Conservation (phyloP, 768 basidiomycete genomes). For the Kwoniella europaea region DNA sequence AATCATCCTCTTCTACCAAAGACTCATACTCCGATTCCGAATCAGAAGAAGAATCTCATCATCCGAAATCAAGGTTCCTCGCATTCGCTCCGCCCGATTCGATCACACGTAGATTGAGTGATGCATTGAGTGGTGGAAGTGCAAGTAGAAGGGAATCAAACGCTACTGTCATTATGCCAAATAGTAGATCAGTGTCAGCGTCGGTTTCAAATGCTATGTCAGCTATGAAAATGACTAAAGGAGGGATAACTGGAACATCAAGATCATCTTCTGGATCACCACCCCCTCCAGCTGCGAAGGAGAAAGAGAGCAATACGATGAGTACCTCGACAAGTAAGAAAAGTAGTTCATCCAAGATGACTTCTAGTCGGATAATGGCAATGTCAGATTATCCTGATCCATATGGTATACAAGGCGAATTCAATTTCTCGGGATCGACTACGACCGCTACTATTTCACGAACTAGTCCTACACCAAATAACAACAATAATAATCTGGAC, state of each 20-base stretch:
- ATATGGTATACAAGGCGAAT: slow-evolving; percentile 34
- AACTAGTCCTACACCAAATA: not conserved
- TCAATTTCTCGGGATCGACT: slow-evolving; percentile 4
- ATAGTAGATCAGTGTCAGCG: slow-evolving; percentile 7
- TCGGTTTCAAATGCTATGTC: not conserved
- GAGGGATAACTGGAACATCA: not conserved
- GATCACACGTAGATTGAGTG: not conserved
- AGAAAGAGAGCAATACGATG: not conserved
- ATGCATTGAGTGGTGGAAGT: not conserved
- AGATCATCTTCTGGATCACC: not conserved
- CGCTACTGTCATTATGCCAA: not conserved
- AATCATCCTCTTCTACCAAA: slow-evolving; percentile 9
- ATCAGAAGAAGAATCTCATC: not conserved
- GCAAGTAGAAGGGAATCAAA: slow-evolving; percentile 5
- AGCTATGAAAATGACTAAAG: not conserved
- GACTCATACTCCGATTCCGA: slow-evolving; percentile 24
- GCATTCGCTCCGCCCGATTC: slow-evolving; percentile 28
- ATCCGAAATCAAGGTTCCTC: slow-evolving; percentile 10
- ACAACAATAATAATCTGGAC: not conserved
- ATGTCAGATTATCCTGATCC: slow-evolving; percentile 44
- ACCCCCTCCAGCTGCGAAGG: not conserved
- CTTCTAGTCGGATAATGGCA: slow-evolving; percentile 18
- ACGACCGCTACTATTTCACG: slow-evolving; percentile 8
- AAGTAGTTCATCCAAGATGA: slow-evolving; percentile 25
- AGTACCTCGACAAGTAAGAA: slow-evolving; percentile 23